Evolutionary conservation across 2,329 filamentous ascomycete species (phyloP).

Genomic region (Pseudogymnoascus sp.): DNA sequence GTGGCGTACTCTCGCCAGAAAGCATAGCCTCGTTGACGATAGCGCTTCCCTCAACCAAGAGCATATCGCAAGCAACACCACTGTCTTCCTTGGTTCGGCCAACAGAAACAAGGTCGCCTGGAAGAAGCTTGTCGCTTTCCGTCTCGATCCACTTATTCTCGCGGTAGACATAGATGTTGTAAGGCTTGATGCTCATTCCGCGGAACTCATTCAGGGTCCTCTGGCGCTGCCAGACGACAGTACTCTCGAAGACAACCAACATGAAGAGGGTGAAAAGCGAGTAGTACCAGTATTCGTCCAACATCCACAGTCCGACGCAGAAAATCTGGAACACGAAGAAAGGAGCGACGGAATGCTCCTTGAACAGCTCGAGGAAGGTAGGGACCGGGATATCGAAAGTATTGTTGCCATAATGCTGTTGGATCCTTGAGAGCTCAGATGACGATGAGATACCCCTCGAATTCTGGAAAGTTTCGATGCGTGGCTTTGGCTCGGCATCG

Average conservation of each 20-base stretch:
- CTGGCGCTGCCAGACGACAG: conserved; percentile 98
- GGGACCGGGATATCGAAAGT: conserved; percentile 97
- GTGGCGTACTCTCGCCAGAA: conserved; percentile 92
- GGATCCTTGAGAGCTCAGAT: conserved; percentile 69
- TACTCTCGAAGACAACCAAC: conserved; percentile 96
- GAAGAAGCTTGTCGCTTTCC: conserved; percentile 83
- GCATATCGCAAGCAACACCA: conserved; percentile 94
- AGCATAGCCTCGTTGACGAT: conserved; percentile 99
- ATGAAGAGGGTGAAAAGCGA: conserved; percentile 98
- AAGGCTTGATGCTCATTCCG: conserved; percentile 99
- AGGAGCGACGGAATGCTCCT: conserved; percentile 95
- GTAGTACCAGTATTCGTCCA: conserved; percentile 99
- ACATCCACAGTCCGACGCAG: conserved; percentile 95
- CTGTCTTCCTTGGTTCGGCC: conserved; percentile 93
- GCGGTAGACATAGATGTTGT: conserved; percentile 86
- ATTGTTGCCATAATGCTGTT: conserved; percentile 92
- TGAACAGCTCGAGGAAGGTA: conserved; percentile 90
- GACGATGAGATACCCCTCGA: conserved; percentile 67
- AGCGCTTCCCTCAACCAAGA: conserved; percentile 86
- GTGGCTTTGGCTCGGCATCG: conserved; percentile 77
- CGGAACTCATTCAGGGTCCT: conserved; percentile 93
- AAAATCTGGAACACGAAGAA: conserved; percentile 99
- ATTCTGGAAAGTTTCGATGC: conserved; percentile 69
- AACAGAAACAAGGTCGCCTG: conserved; percentile 88
- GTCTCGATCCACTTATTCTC: conserved; percentile 82